Evolutionary conservation across 1,284 basidiomycete species (phyloP).

Genomic region (Abortiporus biennis): DNA sequence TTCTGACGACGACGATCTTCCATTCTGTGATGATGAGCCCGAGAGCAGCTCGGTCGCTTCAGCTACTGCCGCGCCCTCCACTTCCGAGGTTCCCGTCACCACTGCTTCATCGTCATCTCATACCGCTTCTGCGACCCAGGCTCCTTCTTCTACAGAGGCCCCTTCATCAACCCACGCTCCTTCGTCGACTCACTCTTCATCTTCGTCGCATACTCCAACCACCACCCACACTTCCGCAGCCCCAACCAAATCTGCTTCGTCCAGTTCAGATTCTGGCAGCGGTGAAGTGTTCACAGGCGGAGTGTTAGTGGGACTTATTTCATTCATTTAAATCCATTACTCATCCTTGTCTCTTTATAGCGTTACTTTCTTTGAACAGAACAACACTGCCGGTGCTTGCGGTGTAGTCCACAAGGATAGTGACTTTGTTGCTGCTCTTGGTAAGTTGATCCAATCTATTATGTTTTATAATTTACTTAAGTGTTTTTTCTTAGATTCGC

Average conservation of each 20-base stretch:
- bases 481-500: constrained; percentile 30
- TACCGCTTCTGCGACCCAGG: constrained; percentile 8
- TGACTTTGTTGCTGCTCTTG: constrained; percentile 66
- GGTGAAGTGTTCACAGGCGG: constrained; percentile 30
- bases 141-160: constrained; percentile 14
- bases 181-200: constrained; percentile 17
- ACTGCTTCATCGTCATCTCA: constrained; percentile 9
- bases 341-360: constrained; percentile 10
- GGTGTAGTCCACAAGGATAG: constrained; percentile 62
- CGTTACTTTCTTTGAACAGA: constrained; percentile 44
- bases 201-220: constrained; percentile 7
- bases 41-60: constrained; percentile 5
- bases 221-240: background rate
- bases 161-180: constrained; percentile 12
- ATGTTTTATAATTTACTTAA: background rate
- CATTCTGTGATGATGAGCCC: constrained; percentile 23
- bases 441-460: constrained; percentile 28
- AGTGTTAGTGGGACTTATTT: constrained; percentile 32
- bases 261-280: constrained; percentile 14
- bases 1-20: constrained; percentile 16
- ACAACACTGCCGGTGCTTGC: constrained; percentile 68
- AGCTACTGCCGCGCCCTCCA: constrained; percentile 8
- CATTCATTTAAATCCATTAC: background rate
- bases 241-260: constrained; percentile 8
- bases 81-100: constrained; percentile 6